Percentiles rank a stretch among this genome's conserved stretches.
phyloP scores from a whole-genome alignment of 805 yeast species.

The Cyberlindnera xylosilytica region DNA sequence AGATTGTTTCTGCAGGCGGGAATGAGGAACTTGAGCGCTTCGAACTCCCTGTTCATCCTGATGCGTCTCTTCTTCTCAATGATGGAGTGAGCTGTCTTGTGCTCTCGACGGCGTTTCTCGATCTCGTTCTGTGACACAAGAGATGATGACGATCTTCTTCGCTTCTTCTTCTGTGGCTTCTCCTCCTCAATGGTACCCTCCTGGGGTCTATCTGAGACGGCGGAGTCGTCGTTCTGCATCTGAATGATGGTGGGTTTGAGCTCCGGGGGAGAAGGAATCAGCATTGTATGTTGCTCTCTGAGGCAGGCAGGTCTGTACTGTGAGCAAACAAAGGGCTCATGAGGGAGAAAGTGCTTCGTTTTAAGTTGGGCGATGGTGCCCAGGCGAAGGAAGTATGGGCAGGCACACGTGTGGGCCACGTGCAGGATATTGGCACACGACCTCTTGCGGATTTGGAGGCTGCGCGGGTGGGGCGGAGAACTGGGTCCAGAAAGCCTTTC shows the following conservation, averaged over 20 bases:
- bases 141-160: constrained; percentile 26
- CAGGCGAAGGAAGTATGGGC: not conserved
- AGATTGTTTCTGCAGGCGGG: constrained; percentile 66
- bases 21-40: constrained; percentile 69
- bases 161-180: constrained; percentile 21
- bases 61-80: constrained; percentile 78
- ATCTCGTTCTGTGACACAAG: constrained; percentile 27
- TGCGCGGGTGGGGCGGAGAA: too few relatives aligned
- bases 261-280: constrained; percentile 45
- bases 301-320: too few relatives aligned
- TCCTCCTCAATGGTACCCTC: constrained; percentile 7
- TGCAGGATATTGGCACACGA: constrained; percentile 9
- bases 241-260: constrained; percentile 45
- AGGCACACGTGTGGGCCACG: constrained; percentile 19
- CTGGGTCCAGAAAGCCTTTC: too few relatives aligned
- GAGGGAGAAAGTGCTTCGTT: not conserved
- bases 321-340: not conserved
- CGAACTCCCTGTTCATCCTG: constrained; percentile 80
- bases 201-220: constrained; percentile 6
- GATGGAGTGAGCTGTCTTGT: constrained; percentile 64
- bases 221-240: constrained; percentile 29
- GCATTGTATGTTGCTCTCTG: too few relatives aligned
- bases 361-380: not conserved
- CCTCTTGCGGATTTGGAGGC: not conserved
- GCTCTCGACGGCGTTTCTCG: constrained; percentile 43